Percentiles rank a stretch among this genome's conserved stretches.
These are phyloP conservation scores for Thermothelomyces thermophilus DNA, from an alignment of 2,329 filamentous ascomycete genomes.

Conservation along the genomic window DNA sequence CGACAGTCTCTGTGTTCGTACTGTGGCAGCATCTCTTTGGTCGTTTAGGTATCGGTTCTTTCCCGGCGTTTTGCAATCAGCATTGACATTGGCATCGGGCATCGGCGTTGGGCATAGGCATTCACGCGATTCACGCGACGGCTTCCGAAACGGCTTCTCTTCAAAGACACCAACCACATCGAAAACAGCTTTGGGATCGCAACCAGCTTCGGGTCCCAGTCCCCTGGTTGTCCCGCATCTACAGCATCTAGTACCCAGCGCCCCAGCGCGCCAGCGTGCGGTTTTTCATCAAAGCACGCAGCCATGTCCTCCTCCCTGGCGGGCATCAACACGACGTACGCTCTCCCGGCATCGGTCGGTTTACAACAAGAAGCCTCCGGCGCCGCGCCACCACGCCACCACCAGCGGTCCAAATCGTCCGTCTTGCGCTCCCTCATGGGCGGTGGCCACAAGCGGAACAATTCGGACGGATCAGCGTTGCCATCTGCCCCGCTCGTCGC, in stretches of 20 bases:
- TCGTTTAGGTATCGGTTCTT: not conserved
- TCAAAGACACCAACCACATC: slow-evolving; percentile 3
- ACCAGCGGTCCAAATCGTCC: slow-evolving; percentile 43
- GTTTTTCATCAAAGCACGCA: not conserved
- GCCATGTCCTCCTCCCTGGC: slow-evolving; percentile 16
- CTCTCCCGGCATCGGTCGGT: slow-evolving; percentile 3
- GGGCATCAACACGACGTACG: slow-evolving; percentile 10
- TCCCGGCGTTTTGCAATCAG: slow-evolving; percentile 11
- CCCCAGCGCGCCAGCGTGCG: slow-evolving; percentile 9
- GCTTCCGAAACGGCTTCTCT: not conserved
- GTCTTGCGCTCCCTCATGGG: slow-evolving; percentile 44
- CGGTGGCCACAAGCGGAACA: slow-evolving; percentile 38
- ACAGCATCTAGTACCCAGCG: too few species aligned
- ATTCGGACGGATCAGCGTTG: slow-evolving; percentile 36
- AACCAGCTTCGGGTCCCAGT: not conserved
- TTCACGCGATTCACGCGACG: slow-evolving; percentile 5
- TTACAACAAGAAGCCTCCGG: not conserved
- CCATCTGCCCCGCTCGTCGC: slow-evolving; percentile 26
- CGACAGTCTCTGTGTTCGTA: not conserved
- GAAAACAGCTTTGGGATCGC: not conserved
- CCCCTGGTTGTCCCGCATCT: not conserved
- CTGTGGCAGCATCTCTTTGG: not conserved
- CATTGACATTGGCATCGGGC: slow-evolving; percentile 13
- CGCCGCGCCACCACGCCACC: slow-evolving; percentile 19
- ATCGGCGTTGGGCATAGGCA: not conserved